These are phyloP conservation scores for Apiospora rasikravindrae DNA, from an alignment of 2,329 filamentous ascomycete species.

Conservation along the genomic window DNA sequence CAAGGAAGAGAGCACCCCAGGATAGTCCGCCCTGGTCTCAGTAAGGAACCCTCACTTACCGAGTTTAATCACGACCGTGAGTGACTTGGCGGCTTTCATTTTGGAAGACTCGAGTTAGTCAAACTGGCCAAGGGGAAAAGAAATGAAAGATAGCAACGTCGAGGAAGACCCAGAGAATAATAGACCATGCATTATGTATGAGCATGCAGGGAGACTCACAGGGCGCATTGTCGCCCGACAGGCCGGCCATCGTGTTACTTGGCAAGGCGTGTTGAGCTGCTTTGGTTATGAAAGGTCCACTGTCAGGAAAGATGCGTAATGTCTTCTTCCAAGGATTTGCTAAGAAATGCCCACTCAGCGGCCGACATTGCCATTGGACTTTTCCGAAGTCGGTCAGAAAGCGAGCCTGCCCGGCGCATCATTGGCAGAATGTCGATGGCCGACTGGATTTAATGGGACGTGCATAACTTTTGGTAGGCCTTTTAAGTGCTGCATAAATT, in stretches of 20 bases:
- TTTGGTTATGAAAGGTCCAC: conserved; percentile 1
- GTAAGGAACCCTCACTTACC: conserved; percentile 59
- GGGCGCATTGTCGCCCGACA: conserved; percentile 31
- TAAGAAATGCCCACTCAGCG: neutral
- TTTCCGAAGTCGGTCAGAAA: conserved; percentile 12
- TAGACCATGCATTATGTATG: neutral
- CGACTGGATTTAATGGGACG: neutral
- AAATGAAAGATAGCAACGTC: neutral
- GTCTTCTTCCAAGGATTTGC: neutral
- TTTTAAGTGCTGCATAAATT: neutral
- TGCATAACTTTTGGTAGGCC: neutral
- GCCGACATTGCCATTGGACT: conserved; percentile 14
- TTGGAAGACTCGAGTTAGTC: conserved; percentile 44
- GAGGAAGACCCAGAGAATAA: neutral
- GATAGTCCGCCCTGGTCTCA: neutral
- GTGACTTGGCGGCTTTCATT: conserved; percentile 70
- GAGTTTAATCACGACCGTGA: conserved; percentile 86
- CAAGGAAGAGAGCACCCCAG: neutral
- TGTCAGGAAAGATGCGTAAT: neutral
- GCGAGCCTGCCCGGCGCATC: neutral
- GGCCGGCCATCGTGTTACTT: conserved; percentile 32
- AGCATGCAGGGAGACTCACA: conserved; percentile 32
- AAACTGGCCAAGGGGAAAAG: neutral
- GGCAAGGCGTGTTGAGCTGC: conserved; percentile 23
- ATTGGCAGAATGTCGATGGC: neutral